A percentile compares a stretch with the other conserved stretches of the same genome.
Evolutionary conservation across 768 basidiomycete genomes (phyloP).

Genomic region (Gymnopilus junonius): DNA sequence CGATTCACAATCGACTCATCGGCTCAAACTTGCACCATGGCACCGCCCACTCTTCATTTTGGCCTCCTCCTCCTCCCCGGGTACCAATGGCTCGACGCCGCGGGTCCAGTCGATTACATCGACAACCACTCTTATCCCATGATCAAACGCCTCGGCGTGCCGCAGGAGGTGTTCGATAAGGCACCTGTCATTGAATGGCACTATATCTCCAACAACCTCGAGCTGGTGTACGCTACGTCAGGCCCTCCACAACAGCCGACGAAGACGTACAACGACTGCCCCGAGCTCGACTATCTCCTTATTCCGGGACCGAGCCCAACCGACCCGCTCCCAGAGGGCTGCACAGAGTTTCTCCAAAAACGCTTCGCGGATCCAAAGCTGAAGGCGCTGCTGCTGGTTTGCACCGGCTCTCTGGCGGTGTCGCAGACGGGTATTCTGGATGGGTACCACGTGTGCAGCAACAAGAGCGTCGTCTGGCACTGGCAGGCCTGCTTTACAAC

Average conservation of each 20-base stretch:
- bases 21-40: too few species aligned
- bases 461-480: slow-evolving; percentile 18
- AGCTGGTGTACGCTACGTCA: slow-evolving; percentile 17
- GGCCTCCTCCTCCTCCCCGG: too few species aligned
- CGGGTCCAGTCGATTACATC: slow-evolving; percentile 26
- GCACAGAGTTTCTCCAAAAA: slow-evolving; percentile 19
- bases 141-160: background rate
- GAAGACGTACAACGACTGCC: slow-evolving; percentile 22
- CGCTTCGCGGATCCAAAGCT: too few species aligned
- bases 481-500: slow-evolving; percentile 15
- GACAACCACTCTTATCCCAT: slow-evolving; percentile 20
- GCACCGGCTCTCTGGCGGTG: slow-evolving; percentile 24
- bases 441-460: too few species aligned
- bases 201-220: slow-evolving; percentile 22
- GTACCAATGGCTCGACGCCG: too few species aligned
- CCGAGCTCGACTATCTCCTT: slow-evolving; percentile 28
- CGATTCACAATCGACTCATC: too few species aligned
- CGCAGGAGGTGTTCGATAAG: slow-evolving; percentile 13
- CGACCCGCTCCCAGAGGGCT: slow-evolving; percentile 12
- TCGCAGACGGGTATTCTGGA: slow-evolving; percentile 27
- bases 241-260: slow-evolving; percentile 25
- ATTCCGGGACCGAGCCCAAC: slow-evolving; percentile 24
- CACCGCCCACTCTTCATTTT: slow-evolving; percentile 8
- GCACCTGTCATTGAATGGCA: slow-evolving; percentile 27
- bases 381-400: slow-evolving; percentile 24